Percentiles rank a stretch among this genome's conserved stretches.
Conservation (phyloP, 306 rosid genomes). For the Calophaca sinica region DNA sequence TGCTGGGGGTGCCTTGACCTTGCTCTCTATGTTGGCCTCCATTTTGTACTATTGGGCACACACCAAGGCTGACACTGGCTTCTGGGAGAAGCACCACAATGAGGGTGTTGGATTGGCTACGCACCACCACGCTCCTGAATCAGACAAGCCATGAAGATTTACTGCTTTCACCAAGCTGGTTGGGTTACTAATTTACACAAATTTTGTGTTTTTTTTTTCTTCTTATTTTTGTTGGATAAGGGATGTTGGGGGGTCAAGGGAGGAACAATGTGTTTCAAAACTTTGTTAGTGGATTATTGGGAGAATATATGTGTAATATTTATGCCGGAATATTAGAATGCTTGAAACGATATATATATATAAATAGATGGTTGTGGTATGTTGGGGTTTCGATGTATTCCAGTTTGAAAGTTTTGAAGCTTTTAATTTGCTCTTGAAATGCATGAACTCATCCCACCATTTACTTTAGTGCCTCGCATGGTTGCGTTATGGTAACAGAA, state of each 20-base stretch:
- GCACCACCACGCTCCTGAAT: constrained; percentile 57
- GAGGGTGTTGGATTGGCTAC: constrained; percentile 79
- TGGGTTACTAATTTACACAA: constrained; percentile 43
- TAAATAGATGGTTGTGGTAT: constrained; percentile 31
- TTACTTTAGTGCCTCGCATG: constrained; percentile 6
- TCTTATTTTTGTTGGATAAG: constrained; percentile 24
- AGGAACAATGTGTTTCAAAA: constrained; percentile 37
- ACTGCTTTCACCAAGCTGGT: neutral
- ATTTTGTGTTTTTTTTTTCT: constrained; percentile 47
- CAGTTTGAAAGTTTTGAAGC: neutral
- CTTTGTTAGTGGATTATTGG: constrained; percentile 32
- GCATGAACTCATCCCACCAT: constrained; percentile 22
- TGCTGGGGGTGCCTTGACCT: constrained; percentile 86
- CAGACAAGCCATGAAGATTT: constrained; percentile 59
- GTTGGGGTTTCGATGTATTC: constrained; percentile 39
- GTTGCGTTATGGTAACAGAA: neutral
- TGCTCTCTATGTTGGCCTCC: constrained; percentile 76
- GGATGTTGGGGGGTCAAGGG: neutral
- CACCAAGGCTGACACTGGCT: constrained; percentile 89
- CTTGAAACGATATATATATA: constrained; percentile 21
- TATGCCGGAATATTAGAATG: constrained; percentile 36
- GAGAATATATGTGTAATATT: constrained; percentile 34
- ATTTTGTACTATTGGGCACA: constrained; percentile 82
- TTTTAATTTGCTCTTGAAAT: neutral
- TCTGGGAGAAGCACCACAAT: constrained; percentile 88